phyloP scores from a whole-genome alignment of 805 yeast genomes.

The Candida takata region DNA sequence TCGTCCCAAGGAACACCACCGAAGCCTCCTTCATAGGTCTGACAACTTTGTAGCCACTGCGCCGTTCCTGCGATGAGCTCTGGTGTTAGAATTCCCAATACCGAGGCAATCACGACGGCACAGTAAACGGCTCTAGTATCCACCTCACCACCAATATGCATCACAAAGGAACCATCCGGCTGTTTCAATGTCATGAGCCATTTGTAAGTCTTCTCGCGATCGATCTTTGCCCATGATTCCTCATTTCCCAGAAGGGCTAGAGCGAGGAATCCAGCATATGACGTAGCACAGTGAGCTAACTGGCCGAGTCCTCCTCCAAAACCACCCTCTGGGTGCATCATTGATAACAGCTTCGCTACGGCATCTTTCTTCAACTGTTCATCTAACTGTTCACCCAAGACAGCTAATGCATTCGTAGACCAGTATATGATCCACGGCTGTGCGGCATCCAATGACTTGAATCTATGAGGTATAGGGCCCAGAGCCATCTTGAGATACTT shows the following conservation, averaged over 20 bases:
- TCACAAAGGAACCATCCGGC: constrained; percentile 67
- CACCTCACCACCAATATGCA: constrained; percentile 73
- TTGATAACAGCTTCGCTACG: constrained; percentile 24
- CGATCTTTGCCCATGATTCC: constrained; percentile 35
- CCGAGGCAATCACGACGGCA: constrained; percentile 64
- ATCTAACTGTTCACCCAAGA: constrained; percentile 31
- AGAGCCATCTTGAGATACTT: constrained; percentile 14
- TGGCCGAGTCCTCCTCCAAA: constrained; percentile 85
- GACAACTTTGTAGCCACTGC: constrained; percentile 64
- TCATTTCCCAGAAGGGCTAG: constrained; percentile 46
- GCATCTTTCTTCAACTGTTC: constrained; percentile 25
- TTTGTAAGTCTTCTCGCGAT: constrained; percentile 39
- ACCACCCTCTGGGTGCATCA: constrained; percentile 45
- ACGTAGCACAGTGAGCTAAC: constrained; percentile 74
- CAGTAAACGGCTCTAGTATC: constrained; percentile 88
- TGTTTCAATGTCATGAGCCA: constrained; percentile 67
- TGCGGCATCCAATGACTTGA: constrained; percentile 68
- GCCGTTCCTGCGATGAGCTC: constrained; percentile 47
- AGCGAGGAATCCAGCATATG: constrained; percentile 70
- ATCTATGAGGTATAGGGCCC: constrained; percentile 17
- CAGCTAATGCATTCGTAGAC: constrained; percentile 51
- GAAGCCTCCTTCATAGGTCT: constrained; percentile 94
- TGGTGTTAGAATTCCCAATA: constrained; percentile 56
- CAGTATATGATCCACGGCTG: constrained; percentile 89
- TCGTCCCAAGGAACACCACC: constrained; percentile 77